Evolutionary conservation across 1,284 basidiomycete genomes (phyloP).

Genomic region (Somion occarium): DNA sequence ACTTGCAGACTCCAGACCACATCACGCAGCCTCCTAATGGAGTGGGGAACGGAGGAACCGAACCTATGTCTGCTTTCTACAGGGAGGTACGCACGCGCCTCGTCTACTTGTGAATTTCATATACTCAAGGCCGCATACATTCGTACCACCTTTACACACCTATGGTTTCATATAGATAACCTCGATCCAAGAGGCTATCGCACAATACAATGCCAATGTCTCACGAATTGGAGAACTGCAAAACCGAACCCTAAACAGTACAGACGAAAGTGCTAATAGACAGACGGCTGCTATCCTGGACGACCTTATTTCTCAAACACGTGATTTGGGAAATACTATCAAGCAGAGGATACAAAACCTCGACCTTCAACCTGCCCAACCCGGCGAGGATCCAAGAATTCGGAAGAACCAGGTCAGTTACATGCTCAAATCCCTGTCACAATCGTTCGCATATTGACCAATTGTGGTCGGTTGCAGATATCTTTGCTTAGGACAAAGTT

Average conservation of each 20-base stretch:
- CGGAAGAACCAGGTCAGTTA: slow-evolving; percentile 66
- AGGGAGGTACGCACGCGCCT: slow-evolving; percentile 33
- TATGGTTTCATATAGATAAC: slow-evolving; percentile 23
- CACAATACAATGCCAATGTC: slow-evolving; percentile 52
- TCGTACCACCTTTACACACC: background rate
- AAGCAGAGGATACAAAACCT: slow-evolving; percentile 65
- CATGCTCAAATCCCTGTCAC: background rate
- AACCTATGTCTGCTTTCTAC: slow-evolving; percentile 36
- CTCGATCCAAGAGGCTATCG: slow-evolving; percentile 55
- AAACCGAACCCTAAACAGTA: slow-evolving; percentile 50
- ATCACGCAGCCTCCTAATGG: slow-evolving; percentile 17
- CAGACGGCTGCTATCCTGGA: slow-evolving; percentile 46
- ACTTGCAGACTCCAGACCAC: slow-evolving; percentile 17
- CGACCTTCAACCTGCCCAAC: slow-evolving; percentile 29
- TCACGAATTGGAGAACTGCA: slow-evolving; percentile 55
- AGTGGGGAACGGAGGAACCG: slow-evolving; percentile 19
- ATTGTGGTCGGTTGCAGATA: slow-evolving; percentile 2
- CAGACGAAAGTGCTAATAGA: slow-evolving; percentile 44
- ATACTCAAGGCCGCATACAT: background rate
- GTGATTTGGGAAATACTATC: slow-evolving; percentile 53
- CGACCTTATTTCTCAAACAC: slow-evolving; percentile 57
- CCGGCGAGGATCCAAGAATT: slow-evolving; percentile 52
- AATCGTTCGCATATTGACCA: background rate
- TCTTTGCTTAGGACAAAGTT: slow-evolving; percentile 57
- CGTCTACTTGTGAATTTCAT: background rate